phyloP scores from a whole-genome alignment of 1,139 yeast species.

The Candida frijolesensis region DNA sequence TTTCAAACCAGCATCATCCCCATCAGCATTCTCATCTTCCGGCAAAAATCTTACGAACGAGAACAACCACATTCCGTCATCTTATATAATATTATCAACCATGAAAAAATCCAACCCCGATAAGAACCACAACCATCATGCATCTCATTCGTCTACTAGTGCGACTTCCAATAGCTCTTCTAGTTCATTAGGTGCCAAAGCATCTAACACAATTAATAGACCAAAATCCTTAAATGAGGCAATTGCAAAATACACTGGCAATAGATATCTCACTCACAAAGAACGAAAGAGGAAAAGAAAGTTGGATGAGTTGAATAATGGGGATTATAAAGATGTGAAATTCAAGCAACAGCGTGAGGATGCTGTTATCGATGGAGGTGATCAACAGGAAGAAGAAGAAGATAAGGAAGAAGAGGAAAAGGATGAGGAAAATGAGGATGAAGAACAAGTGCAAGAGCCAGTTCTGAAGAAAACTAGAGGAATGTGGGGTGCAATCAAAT shows the following conservation, averaged over 20 bases:
- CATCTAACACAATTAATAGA: constrained; percentile 21
- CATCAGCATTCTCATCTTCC: constrained; percentile 5
- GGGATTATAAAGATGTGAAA: constrained; percentile 4
- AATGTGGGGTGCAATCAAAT: constrained; percentile 11
- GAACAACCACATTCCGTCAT: constrained; percentile 11
- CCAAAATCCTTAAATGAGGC: constrained; percentile 64
- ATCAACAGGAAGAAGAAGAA: constrained; percentile 15
- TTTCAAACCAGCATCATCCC: constrained; percentile 6
- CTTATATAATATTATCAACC: constrained; percentile 38
- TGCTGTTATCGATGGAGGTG: constrained; percentile 11
- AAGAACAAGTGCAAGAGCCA: constrained; percentile 14
- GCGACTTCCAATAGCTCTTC: neutral
- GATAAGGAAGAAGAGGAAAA: neutral
- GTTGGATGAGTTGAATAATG: constrained; percentile 10
- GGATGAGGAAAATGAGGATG: constrained; percentile 15
- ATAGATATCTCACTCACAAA: constrained; percentile 45
- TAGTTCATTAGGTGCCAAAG: neutral
- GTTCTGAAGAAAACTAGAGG: constrained; percentile 2
- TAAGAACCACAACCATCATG: neutral
- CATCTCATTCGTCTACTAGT: neutral
- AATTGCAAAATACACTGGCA: constrained; percentile 60
- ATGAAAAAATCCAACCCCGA: neutral
- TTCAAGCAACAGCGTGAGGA: neutral
- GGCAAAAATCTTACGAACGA: constrained; percentile 5
- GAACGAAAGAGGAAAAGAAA: constrained; percentile 36